These are phyloP conservation scores for Rhododendron mucronatum DNA, from an alignment of 148 eudicot genomes.

Conservation along the genomic window DNA sequence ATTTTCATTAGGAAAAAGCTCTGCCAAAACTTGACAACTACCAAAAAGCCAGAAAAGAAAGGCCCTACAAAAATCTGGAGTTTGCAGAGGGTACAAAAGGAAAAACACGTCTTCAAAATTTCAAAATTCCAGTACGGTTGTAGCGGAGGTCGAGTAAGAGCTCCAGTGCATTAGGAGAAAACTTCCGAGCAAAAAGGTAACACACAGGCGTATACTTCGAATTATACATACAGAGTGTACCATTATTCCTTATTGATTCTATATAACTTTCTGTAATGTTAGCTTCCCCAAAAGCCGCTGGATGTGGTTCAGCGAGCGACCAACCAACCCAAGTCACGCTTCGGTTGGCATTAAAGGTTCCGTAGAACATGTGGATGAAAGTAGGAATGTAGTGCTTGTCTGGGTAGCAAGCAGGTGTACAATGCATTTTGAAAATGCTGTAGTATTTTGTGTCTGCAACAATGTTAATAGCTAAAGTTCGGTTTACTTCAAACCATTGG, in stretches of 20 bases:
- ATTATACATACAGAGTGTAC: slow-evolving; percentile 61
- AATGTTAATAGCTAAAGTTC: slow-evolving; percentile 44
- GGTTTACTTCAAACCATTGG: slow-evolving; percentile 75
- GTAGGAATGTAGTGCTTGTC: slow-evolving; percentile 86
- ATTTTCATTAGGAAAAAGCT: neutral
- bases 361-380: slow-evolving; percentile 48
- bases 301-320: slow-evolving; percentile 71
- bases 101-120: neutral
- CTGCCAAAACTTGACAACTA: neutral
- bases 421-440: slow-evolving; percentile 49
- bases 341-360: slow-evolving; percentile 47
- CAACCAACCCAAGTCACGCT: slow-evolving; percentile 77
- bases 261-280: slow-evolving; percentile 59
- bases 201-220: slow-evolving; percentile 35
- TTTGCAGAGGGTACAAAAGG: neutral
- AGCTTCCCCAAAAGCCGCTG: slow-evolving; percentile 44
- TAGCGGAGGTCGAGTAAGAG: slow-evolving; percentile 51
- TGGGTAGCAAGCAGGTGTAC: slow-evolving; percentile 73
- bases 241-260: slow-evolving; percentile 57
- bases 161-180: slow-evolving; percentile 54
- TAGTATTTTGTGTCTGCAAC: slow-evolving; percentile 67
- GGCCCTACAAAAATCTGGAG: neutral
- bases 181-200: slow-evolving; percentile 80
- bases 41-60: neutral
- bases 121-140: slow-evolving; percentile 55